Percentiles rank a stretch among this genome's conserved stretches.
These are phyloP conservation scores for Phytophthora idaei DNA, from an alignment of 352 stramenopile species.

Conservation along the genomic window DNA sequence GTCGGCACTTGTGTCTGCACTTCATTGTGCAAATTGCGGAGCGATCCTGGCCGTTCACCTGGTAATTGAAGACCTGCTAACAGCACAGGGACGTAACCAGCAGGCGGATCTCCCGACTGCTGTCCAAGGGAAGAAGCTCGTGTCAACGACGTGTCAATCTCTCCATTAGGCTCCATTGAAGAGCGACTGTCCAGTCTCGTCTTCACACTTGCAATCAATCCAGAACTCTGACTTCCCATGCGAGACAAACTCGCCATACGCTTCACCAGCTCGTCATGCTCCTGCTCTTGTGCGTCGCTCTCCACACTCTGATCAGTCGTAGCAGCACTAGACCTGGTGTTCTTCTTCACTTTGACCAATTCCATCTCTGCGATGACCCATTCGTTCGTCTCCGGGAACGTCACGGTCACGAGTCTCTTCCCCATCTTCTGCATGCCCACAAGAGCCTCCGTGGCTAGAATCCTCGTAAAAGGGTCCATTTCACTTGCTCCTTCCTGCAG, in stretches of 20 bases:
- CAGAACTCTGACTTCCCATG: slow-evolving; percentile 57
- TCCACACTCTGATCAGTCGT: not conserved
- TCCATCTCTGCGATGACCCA: slow-evolving; percentile 75
- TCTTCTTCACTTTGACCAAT: slow-evolving; percentile 83
- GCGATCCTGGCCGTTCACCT: slow-evolving; percentile 34
- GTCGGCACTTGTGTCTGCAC: slow-evolving; percentile 9
- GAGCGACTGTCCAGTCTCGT: slow-evolving; percentile 32
- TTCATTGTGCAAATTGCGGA: slow-evolving; percentile 26
- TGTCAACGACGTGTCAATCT: slow-evolving; percentile 11
- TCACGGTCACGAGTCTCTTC: slow-evolving; percentile 60
- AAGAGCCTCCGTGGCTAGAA: slow-evolving; percentile 54
- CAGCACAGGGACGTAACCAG: slow-evolving; percentile 57
- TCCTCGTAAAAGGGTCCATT: slow-evolving; percentile 34
- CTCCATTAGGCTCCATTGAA: slow-evolving; percentile 21
- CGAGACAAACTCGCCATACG: slow-evolving; percentile 77
- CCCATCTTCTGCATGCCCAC: slow-evolving; percentile 68
- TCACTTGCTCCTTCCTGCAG: slow-evolving; percentile 30
- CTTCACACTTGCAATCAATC: slow-evolving; percentile 64
- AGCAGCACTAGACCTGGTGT: slow-evolving; percentile 26
- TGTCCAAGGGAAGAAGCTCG: slow-evolving; percentile 23
- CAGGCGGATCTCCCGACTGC: slow-evolving; percentile 29
- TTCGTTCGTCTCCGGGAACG: slow-evolving; percentile 48
- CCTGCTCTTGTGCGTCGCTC: slow-evolving; percentile 20
- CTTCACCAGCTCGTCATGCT: slow-evolving; percentile 65
- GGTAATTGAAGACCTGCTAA: slow-evolving; percentile 52